Percentiles rank a stretch among this genome's conserved stretches.
Conservation (phyloP, 371 early-diverging fungal species). For the Haplosporangium sp. region DNA sequence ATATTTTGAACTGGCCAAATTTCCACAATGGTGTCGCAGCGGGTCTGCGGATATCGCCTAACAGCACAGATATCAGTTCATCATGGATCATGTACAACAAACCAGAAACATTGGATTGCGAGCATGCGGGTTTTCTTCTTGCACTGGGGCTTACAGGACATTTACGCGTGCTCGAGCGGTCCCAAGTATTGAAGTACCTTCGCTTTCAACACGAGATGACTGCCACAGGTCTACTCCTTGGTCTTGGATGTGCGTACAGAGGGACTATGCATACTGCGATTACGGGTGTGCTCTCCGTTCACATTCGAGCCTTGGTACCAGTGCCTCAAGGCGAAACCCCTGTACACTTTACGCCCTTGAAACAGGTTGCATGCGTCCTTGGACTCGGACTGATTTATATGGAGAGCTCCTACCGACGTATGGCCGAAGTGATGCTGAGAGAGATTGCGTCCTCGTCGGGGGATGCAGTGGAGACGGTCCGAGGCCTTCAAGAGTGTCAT, state of each 20-base stretch:
- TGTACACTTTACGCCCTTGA: conserved; percentile 61
- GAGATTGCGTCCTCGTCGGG: conserved; percentile 68
- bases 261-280: conserved; percentile 73
- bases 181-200: conserved; percentile 74
- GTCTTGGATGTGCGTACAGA: conserved; percentile 75
- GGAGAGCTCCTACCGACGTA: conserved; percentile 71
- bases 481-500: conserved; percentile 65
- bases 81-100: conserved; percentile 86
- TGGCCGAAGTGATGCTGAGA: conserved; percentile 75
- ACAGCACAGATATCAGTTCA: conserved; percentile 62
- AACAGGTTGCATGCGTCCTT: conserved; percentile 74
- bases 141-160: conserved; percentile 87
- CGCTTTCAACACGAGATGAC: conserved; percentile 73
- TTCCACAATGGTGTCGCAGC: conserved; percentile 91
- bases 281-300: conserved; percentile 74
- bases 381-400: conserved; percentile 83
- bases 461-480: conserved; percentile 53
- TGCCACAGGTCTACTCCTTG: conserved; percentile 80
- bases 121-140: conserved; percentile 86
- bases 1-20: conserved; percentile 76
- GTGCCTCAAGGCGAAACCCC: conserved; percentile 61
- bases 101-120: conserved; percentile 61
- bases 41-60: conserved; percentile 75
- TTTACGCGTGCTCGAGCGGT: conserved; percentile 68
- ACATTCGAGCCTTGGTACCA: conserved; percentile 77